Evolutionary conservation across 2,329 filamentous ascomycete species (phyloP), one percentile per base, ranked within the genome.

Genomic region (Kalmusia sp.): DNA sequence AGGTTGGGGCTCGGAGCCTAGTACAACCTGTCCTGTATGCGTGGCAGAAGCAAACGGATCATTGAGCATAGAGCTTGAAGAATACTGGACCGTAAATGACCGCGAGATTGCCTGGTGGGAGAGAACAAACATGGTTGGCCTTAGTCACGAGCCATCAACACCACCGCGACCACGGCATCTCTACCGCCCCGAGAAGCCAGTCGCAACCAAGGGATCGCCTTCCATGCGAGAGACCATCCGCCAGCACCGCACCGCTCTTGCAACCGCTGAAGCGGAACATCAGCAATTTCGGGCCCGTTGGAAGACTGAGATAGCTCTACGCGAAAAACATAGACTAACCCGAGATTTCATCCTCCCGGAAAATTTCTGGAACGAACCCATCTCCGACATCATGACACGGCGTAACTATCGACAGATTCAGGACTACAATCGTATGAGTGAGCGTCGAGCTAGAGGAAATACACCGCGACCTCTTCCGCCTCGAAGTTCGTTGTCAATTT

Each of bases 81-180:
- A 2, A 28, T 56, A n/a, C 33, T 52, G 15, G 40, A 9, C 8
- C 51, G 37, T 55, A 15, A n/a, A 47, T 8, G 44, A 47, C 34
- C 40, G 46, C 12, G 50, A 59, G 17, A 21, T 52, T 21, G 46
- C 63, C 21, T 69, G 67, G 65, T 70, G 65, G 66, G 65, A 69
- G 54, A 59, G 27, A 9, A 47, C 54, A 27, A 55, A 54, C 24
- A 57, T 33, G 11, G 55, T 58, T 34, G 57, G 7, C 4, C 17
- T 25, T 27, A 39, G 22, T 11, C 39, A 5, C 28, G 47, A 15
- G 43, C 49, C n/a, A 4, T 44, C 37, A 17, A 56, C 49, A 27
- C 53, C 52, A 9, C 27, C 30, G 27, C 52, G 37, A 21, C 27
- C 39, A 30, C 49, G 38, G 41, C 43, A 43, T 8, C 12, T 9